These are phyloP conservation scores for Prunus davidiana DNA, from an alignment of 306 rosid genomes.

Conservation along the genomic window DNA sequence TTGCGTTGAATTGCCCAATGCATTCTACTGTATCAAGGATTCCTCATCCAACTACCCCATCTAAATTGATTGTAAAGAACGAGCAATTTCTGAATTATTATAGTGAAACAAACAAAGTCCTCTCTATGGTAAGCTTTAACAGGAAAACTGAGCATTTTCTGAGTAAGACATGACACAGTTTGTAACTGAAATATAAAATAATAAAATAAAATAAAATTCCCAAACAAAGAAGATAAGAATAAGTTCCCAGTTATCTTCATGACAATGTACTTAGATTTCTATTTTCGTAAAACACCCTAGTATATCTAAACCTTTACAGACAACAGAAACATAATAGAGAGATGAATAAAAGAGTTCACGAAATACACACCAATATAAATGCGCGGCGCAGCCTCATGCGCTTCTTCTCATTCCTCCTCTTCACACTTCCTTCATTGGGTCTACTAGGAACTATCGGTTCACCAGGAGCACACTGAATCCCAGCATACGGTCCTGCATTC, in stretches of 20 bases:
- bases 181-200: background rate
- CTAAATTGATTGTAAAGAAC: background rate
- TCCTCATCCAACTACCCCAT: background rate
- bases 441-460: constrained; percentile 63
- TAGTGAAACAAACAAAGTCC: background rate
- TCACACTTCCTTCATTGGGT: constrained; percentile 89
- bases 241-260: background rate
- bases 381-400: constrained; percentile 76
- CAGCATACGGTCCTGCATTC: constrained; percentile 73
- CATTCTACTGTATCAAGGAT: background rate
- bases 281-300: background rate
- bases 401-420: constrained; percentile 87
- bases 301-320: background rate
- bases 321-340: background rate
- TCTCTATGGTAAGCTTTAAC: background rate
- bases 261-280: background rate
- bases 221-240: background rate
- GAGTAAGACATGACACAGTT: background rate
- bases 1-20: background rate
- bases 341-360: background rate
- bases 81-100: background rate
- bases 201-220: background rate
- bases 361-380: constrained; percentile 65
- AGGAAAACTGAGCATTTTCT: background rate
- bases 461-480: constrained; percentile 71